A percentile compares a stretch with the other conserved stretches of the same genome.
These are phyloP conservation scores for Agrocybe pediades DNA, from an alignment of 768 basidiomycete genomes.

Conservation along the genomic window DNA sequence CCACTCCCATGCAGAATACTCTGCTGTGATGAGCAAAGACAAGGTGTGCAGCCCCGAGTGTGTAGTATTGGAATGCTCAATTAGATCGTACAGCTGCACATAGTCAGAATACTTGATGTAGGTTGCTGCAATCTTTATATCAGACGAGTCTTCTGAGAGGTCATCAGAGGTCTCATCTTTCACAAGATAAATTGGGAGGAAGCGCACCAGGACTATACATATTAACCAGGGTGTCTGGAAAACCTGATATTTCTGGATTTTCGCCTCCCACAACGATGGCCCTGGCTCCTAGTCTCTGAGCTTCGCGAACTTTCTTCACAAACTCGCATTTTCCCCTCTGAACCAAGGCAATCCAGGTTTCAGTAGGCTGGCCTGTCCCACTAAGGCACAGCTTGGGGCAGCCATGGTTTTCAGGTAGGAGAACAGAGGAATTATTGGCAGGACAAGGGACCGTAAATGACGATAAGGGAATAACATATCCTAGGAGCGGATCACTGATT, in stretches of 20 bases:
- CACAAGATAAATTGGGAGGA: constrained; percentile 4
- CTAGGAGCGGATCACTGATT: constrained; percentile 65
- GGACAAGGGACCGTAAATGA: constrained; percentile 62
- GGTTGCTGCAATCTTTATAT: constrained; percentile 81
- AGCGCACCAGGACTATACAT: constrained; percentile 88
- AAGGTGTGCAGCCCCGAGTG: constrained; percentile 77
- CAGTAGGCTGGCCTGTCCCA: constrained; percentile 60
- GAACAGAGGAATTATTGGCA: constrained; percentile 23
- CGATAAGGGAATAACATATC: constrained; percentile 71
- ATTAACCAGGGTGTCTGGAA: constrained; percentile 78
- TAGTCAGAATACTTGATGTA: constrained; percentile 90
- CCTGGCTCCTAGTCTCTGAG: constrained; percentile 73
- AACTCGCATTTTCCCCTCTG: constrained; percentile 92
- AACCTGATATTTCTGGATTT: constrained; percentile 61
- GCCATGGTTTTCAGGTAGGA: constrained; percentile 47
- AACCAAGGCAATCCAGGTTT: constrained; percentile 89
- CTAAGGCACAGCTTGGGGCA: constrained; percentile 69
- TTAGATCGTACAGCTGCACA: constrained; percentile 64
- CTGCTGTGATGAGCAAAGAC: constrained; percentile 74
- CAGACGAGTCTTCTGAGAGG: constrained; percentile 74
- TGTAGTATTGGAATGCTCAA: constrained; percentile 74
- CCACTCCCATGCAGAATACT: constrained; percentile 90
- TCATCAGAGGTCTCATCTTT: constrained; percentile 9
- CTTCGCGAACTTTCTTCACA: constrained; percentile 81
- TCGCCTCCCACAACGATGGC: constrained; percentile 94